phyloP scores from a whole-genome alignment of 768 basidiomycete species.

The Lactarius akahatsu region DNA sequence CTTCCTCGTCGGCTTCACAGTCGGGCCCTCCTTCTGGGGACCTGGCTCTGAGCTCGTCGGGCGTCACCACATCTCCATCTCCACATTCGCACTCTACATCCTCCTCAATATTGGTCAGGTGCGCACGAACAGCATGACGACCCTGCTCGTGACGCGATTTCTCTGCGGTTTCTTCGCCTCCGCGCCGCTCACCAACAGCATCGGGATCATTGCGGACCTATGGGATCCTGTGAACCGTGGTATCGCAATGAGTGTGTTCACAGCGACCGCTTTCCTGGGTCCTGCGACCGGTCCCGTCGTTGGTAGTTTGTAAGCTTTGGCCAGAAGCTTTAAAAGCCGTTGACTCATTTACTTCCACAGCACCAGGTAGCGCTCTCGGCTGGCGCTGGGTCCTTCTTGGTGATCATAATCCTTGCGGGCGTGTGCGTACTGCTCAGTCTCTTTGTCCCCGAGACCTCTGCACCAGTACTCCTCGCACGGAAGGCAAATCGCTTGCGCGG shows the following conservation, averaged over 20 bases:
- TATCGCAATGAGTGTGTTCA: slow-evolving; percentile 29
- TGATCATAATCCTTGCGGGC: slow-evolving; percentile 64
- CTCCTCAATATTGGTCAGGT: slow-evolving; percentile 24
- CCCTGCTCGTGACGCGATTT: slow-evolving; percentile 31
- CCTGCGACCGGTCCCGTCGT: slow-evolving; percentile 34
- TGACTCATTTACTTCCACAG: neutral
- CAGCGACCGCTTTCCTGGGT: slow-evolving; percentile 30
- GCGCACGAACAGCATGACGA: slow-evolving; percentile 24
- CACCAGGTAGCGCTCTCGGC: slow-evolving; percentile 30
- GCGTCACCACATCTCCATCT: slow-evolving; percentile 26
- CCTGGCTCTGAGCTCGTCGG: slow-evolving; percentile 30
- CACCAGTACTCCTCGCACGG: slow-evolving; percentile 43
- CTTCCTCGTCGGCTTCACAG: slow-evolving; percentile 30
- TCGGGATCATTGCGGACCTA: slow-evolving; percentile 33
- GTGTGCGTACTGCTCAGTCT: slow-evolving; percentile 47
- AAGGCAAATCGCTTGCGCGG: slow-evolving; percentile 42
- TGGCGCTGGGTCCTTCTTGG: slow-evolving; percentile 75
- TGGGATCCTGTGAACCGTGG: slow-evolving; percentile 32
- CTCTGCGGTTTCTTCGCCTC: slow-evolving; percentile 31
- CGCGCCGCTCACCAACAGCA: slow-evolving; percentile 30
- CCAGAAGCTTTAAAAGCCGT: neutral
- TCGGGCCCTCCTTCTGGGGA: slow-evolving; percentile 31
- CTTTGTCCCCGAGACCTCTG: slow-evolving; percentile 66
- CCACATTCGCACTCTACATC: slow-evolving; percentile 11
- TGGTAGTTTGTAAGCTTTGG: slow-evolving; percentile 27